Base-by-base conservation (phyloP, 1,284 basidiomycete genomes). In the Calocybe gambosa region DNA sequence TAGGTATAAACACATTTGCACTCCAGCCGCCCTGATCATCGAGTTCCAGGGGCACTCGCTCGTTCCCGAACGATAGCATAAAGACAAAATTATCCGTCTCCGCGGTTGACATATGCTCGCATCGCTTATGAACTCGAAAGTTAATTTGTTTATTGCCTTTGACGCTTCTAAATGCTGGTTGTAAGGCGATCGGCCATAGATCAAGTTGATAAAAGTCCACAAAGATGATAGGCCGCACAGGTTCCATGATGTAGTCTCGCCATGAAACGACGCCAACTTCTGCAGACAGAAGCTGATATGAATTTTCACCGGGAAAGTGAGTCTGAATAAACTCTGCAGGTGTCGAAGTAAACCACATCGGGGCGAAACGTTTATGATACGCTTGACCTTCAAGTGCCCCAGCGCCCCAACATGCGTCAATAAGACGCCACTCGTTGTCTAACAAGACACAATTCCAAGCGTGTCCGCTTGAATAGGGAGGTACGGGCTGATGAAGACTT, bases 321-420 rank as follows among this genome's bases (percentile, higher is more conserved):
- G 60, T 60, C 46, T 54, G 61, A 18, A 65, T 69, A 55, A 73
- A 74, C 42, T 74, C 68, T 33, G 51, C 40, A 16, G 67, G 60
- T 4, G 63, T 54, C 12, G 63, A 68, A 10, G 61, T 66, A 53
- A 73, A 74, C 68, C 69, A 72, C 19, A 56, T 55, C 5, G 69
- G 60, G 13, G 61, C 55, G 43, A 72, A 68, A 26, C 60, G 56
- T 38, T 60, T 55, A 15, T 58, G 54, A 53, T 66, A 73, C 1
- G 50, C 46, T 13, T 54, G 47, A 23, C 65, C 68, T 29, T 62
- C 58, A 23, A 72, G 53, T 15, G 58, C 61, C 10, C 72, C 72
- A 25, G 70, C 65, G 18, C 70, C 71, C 71, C 72, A 74, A 52
- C 70, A 73, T 9, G 66, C 49, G 53, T 74, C 72, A 31, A 74